Evolutionary conservation across 2,329 filamentous ascomycete species (phyloP), one percentile per base, ranked within the genome.

Genomic region (Orbilia brochopaga): DNA sequence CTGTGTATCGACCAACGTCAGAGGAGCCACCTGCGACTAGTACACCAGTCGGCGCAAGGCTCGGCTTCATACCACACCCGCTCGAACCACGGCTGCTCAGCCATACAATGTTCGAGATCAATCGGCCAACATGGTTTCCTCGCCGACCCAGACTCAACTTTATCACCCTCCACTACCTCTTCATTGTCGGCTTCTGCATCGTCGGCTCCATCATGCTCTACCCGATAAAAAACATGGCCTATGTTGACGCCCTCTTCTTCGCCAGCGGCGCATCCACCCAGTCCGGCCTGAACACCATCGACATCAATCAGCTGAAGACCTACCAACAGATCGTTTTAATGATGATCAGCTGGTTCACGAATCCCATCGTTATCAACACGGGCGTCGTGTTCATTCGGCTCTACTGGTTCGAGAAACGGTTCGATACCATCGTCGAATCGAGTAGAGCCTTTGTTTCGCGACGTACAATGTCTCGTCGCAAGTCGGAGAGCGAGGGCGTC

Each of bases 341-440:
- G 76, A 76, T 92, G 5, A 83, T 90, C 44, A 83, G 88, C 2
- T 88, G 91, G 83, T 76, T 91, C 11, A 87, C 88, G 24, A 96
- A 91, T 56, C 92, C 92, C 0, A 94, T 96, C 73, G 88, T 90
- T 52, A 88, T 96, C 76, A 87, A 96, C 77, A 86, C 90, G 1
- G 89, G 86, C 50, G 91, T 99, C 50, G 94, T 99, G 6, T 93
- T 96, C 76, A 84, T 97, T 13, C 89, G 94, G 24, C 83, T 99
- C 1, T 97, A 96, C 80, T 99, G 93, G 93, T 99, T 99, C 78
- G 92, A 99, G 80, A 96, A 95, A 80, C 87, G 92, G 6, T 97
- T 99, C 78, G 90, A 96, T 78, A 85, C 90, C 76, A 85, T 96
- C 74, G 66, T 65, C 30, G 56, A 66, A 44, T 56, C 58, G 60